Conservation (phyloP, 148 eudicot species). For the Vaccinium vitisidaea region DNA sequence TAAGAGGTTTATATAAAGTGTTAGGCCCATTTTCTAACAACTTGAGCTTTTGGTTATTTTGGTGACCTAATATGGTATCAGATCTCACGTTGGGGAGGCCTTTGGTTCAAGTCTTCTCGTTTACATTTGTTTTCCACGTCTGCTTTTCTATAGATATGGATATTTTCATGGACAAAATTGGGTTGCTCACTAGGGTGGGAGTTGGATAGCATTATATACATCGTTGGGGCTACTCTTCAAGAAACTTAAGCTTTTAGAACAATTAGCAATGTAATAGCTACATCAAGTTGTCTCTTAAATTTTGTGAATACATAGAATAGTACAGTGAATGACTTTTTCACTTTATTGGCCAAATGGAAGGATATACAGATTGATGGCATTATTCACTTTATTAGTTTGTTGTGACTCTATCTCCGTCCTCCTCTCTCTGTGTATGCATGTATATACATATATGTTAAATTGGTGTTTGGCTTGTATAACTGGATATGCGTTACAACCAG, state of each 20-base stretch:
- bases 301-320: neutral
- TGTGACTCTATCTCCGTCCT: neutral
- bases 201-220: neutral
- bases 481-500: constrained; percentile 14
- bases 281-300: neutral
- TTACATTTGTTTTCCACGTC: neutral
- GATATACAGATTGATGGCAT: neutral
- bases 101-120: neutral
- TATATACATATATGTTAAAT: too few species aligned
- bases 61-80: neutral
- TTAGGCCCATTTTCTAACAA: neutral
- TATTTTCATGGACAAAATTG: neutral
- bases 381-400: neutral
- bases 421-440: too few species aligned
- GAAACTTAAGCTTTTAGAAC: neutral
- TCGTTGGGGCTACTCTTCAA: neutral
- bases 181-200: neutral
- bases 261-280: neutral
- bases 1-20: neutral
- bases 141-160: neutral
- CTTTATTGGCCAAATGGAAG: neutral
- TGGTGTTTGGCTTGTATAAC: neutral
- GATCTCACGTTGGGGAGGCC: neutral
- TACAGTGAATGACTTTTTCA: neutral
- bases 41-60: neutral